Evolutionary conservation across 352 stramenopile species (phyloP).

Genomic region (Pythium periplocum): DNA sequence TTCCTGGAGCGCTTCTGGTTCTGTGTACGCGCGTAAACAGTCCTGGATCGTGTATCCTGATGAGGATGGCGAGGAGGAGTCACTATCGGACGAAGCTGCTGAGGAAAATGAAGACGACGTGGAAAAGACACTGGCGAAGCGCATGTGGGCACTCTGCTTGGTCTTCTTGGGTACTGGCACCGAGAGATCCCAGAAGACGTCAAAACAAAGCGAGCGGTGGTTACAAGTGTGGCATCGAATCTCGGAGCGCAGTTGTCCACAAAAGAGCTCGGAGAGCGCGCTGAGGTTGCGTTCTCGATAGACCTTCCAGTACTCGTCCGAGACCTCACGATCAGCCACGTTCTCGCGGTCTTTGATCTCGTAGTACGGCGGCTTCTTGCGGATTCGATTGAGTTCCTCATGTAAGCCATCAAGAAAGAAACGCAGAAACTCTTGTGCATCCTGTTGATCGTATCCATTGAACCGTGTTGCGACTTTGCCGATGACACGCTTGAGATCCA

Average conservation of each 20-base stretch:
- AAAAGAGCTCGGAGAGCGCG: slow-evolving; percentile 75
- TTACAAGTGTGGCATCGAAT: slow-evolving; percentile 71
- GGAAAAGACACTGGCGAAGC: slow-evolving; percentile 10
- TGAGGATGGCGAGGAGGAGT: slow-evolving; percentile 3
- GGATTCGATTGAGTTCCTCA: slow-evolving; percentile 79
- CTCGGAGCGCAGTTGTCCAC: slow-evolving; percentile 71
- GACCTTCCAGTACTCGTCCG: slow-evolving; percentile 85
- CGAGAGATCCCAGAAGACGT: slow-evolving; percentile 84
- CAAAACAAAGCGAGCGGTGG: slow-evolving; percentile 72
- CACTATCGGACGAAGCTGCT: background rate
- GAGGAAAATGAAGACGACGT: background rate
- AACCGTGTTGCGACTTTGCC: slow-evolving; percentile 70
- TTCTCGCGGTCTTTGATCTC: slow-evolving; percentile 60
- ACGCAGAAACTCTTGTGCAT: slow-evolving; percentile 89
- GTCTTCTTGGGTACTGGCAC: slow-evolving; percentile 62
- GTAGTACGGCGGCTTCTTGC: slow-evolving; percentile 66
- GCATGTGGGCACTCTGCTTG: slow-evolving; percentile 25
- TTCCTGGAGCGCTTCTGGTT: slow-evolving; percentile 57
- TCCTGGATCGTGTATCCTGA: slow-evolving; percentile 48
- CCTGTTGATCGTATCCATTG: slow-evolving; percentile 83
- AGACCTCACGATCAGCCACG: slow-evolving; percentile 53
- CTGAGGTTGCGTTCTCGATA: slow-evolving; percentile 66
- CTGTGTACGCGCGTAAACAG: slow-evolving; percentile 67
- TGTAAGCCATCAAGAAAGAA: slow-evolving; percentile 84
- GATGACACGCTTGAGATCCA: slow-evolving; percentile 72